These are phyloP conservation scores for Candida ponderosae DNA, from an alignment of 805 yeast genomes.

Conservation along the genomic window DNA sequence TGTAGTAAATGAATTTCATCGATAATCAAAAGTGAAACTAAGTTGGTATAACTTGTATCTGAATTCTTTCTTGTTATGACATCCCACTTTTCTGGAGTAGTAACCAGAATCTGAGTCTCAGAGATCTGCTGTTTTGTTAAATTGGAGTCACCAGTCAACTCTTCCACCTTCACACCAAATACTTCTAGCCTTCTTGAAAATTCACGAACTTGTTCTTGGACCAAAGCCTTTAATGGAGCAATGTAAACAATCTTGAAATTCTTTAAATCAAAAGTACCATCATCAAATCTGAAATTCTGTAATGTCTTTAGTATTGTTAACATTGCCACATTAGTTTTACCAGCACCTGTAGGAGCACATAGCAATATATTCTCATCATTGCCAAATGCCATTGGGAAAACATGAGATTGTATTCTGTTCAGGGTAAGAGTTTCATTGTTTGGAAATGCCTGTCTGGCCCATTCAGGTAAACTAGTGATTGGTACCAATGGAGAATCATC, in stretches of 20 bases:
- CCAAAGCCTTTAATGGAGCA: slow-evolving; percentile 92
- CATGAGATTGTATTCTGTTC: slow-evolving; percentile 78
- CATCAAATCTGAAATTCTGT: slow-evolving; percentile 38
- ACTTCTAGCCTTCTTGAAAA: slow-evolving; percentile 60
- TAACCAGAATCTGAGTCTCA: slow-evolving; percentile 75
- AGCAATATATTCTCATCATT: slow-evolving; percentile 66
- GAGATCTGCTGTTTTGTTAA: slow-evolving; percentile 67
- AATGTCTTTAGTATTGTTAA: slow-evolving; percentile 62
- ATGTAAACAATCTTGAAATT: slow-evolving; percentile 76
- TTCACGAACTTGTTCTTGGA: slow-evolving; percentile 89
- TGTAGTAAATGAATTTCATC: slow-evolving; percentile 93
- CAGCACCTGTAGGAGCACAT: slow-evolving; percentile 99
- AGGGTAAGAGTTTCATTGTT: slow-evolving; percentile 53
- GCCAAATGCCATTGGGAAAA: slow-evolving; percentile 70
- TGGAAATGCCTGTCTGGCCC: slow-evolving; percentile 79
- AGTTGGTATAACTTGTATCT: slow-evolving; percentile 54
- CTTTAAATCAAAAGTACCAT: slow-evolving; percentile 43
- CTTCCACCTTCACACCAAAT: slow-evolving; percentile 68
- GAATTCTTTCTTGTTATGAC: slow-evolving; percentile 79
- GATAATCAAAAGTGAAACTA: slow-evolving; percentile 66
- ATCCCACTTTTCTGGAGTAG: slow-evolving; percentile 98
- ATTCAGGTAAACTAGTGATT: slow-evolving; percentile 61
- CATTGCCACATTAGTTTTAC: slow-evolving; percentile 96
- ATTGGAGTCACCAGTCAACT: slow-evolving; percentile 85
- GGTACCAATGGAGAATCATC: slow-evolving; percentile 38